phyloP scores from a whole-genome alignment of 352 stramenopile genomes.

The Phytophthora fragariaefolia region DNA sequence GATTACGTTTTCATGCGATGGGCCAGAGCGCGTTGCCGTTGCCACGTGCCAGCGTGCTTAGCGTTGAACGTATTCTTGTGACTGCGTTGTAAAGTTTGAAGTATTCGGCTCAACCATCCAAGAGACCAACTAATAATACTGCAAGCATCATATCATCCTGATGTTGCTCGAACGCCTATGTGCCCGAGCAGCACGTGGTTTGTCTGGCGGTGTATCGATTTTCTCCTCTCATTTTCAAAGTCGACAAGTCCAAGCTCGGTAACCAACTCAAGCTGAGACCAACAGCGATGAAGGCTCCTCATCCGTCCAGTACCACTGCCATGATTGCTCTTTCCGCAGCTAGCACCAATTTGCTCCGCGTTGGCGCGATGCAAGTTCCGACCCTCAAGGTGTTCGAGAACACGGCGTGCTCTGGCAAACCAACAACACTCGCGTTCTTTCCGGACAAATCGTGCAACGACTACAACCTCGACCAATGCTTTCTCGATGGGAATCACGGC shows the following conservation, averaged over 20 bases:
- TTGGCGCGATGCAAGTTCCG: constrained; percentile 1
- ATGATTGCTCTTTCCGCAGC: background rate
- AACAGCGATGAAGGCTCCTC: background rate
- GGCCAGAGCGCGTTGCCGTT: background rate
- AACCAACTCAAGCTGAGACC: background rate
- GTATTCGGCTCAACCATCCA: background rate
- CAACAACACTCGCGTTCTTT: background rate
- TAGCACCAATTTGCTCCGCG: too few species aligned
- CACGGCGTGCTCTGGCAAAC: background rate
- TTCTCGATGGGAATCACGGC: background rate
- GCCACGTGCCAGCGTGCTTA: background rate
- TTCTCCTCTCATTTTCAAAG: background rate
- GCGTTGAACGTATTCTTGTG: background rate
- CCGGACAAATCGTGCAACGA: background rate
- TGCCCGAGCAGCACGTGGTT: too few species aligned
- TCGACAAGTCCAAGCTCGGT: background rate
- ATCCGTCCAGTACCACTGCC: background rate
- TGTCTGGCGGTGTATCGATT: background rate
- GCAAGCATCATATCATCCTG: too few species aligned
- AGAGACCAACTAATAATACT: background rate
- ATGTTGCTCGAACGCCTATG: too few species aligned
- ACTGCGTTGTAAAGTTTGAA: background rate
- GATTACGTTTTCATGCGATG: background rate
- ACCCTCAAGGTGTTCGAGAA: constrained; percentile 5
- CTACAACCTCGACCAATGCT: constrained; percentile 8